Evolutionary conservation across 2,329 filamentous ascomycete genomes (phyloP), one percentile per base, ranked within the genome.

Genomic region (Clonostachys sp.): DNA sequence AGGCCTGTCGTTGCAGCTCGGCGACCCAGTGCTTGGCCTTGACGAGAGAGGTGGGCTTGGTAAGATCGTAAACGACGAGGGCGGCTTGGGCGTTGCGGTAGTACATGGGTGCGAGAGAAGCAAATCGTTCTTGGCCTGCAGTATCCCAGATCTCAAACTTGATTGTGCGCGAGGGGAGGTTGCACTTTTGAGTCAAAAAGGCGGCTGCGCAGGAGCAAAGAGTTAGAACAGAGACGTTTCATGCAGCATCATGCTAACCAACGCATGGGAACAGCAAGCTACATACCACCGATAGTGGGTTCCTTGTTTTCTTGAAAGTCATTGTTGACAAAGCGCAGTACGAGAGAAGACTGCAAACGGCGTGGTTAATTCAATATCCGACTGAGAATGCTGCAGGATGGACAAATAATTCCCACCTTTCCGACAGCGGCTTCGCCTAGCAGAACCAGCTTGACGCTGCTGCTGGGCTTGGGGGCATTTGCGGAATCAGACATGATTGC

Each of bases 251-350:
- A 20, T 17, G 20, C 47, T 34, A 45, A 7, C 36, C 17, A 30
- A 30, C 9, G 13, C 30, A 33, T 42, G 34, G 33, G 16, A 35
- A 40, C 36, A 42, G 50, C 45, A 44, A 54, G 40, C 34, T 45
- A 70, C 79, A 55, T 80, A 95, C 91, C 91, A 78, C 94, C 94
- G 72, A 99, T 99, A 55, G 94, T 99, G 52, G 94, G 94, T 70
- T 99, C 94, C 78, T 97, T 97, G 73, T 97, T 97, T 73, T 97
- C 94, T 76, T 99, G 94, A 63, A 99, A 99, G 72, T 97, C 92
- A 74, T 99, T 94, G 80, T 97, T 97, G 66, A 99, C 94, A 72
- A 99, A 99, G 63, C 94, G 90, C 65, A 99, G 81, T 53, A 99
- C 94, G 50, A 99, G 84, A 42, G 94, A 99, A 44, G 94, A 97